Evolutionary conservation across 176 grass and related monocot genomes (phyloP), one percentile per base, ranked within the genome.

Genomic region (Guadua angustifolia): DNA sequence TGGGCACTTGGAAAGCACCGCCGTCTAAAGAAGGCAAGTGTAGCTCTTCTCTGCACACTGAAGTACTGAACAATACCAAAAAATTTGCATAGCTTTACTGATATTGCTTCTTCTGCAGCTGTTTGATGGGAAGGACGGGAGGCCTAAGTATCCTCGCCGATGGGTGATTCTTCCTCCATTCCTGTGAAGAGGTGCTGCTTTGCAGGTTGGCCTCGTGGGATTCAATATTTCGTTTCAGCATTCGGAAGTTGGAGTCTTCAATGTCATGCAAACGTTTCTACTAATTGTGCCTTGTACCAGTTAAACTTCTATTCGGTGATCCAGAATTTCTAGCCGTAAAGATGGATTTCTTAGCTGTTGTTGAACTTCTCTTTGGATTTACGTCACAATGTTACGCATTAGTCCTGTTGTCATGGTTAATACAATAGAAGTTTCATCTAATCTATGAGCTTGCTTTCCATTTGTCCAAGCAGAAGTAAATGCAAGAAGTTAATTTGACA

Each of bases 101-200:
- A 82, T 66, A 8, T 39, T 65, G 2, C 51, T 77, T 90, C 21
- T 84, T 77, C 59, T 90, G 83, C 88, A 99, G 96, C 55, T 94
- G 9, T 99, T 95, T 50, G 96, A 99, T 51, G 96, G 96, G 69
- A 99, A 95, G 86, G 93, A 95, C 0, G 93, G 96, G 21, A 67
- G 83, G 63, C 89, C 89, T 0, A 95, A 84, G 83, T 99, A 99
- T 72, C 96, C 96, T 24, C 86, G 91, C 26, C 89, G 93, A 71
- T 99, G 96, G 96, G 86, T 95, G 67, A 94, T 99, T 75, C 81
- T 99, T 29, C 96, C 96, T 47, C 96, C 96, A 24, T 95, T 99
- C 86, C 71, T 95, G 74, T 99, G 77, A 95, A 58, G 24, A 76
- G 6, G 0, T 2, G 5, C 40, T 19, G 22, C 19, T 3, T 50